These are phyloP conservation scores for Coccomyxa sp. DNA, from an alignment of 139 green algal species.

Conservation along the genomic window DNA sequence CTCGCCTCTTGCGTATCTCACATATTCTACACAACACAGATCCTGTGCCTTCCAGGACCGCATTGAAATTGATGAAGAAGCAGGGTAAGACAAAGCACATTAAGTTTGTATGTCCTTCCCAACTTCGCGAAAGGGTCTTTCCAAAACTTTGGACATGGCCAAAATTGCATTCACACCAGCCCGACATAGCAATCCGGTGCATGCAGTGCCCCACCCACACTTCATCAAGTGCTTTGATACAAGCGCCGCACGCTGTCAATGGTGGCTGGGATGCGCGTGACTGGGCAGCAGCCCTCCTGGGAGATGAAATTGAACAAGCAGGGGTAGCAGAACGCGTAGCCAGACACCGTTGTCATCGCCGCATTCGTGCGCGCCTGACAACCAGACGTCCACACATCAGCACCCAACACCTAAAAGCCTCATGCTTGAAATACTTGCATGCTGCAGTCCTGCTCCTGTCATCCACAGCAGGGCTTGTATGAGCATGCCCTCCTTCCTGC, in stretches of 20 bases:
- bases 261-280: constrained; percentile 58
- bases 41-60: too few relatives aligned
- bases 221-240: constrained; percentile 44
- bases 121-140: too few relatives aligned
- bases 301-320: constrained; percentile 71
- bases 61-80: too few relatives aligned
- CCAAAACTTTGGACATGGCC: too few relatives aligned
- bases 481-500: neutral
- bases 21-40: too few relatives aligned
- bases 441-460: neutral
- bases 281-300: constrained; percentile 61
- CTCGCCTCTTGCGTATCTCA: too few relatives aligned
- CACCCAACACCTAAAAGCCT: neutral
- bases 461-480: neutral
- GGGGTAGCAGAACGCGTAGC: constrained; percentile 92
- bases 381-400: neutral
- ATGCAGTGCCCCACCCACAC: too few relatives aligned
- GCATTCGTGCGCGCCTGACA: constrained; percentile 65
- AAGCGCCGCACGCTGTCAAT: constrained; percentile 76
- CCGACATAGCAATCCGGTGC: too few relatives aligned
- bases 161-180: too few relatives aligned
- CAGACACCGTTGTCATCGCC: constrained; percentile 62
- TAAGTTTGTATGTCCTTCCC: too few relatives aligned
- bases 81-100: too few relatives aligned
- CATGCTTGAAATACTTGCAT: too few relatives aligned